Evolutionary conservation across 805 yeast genomes (phyloP), one percentile per base, ranked within the genome.

Genomic region (Cyberlindnera maclurae): DNA sequence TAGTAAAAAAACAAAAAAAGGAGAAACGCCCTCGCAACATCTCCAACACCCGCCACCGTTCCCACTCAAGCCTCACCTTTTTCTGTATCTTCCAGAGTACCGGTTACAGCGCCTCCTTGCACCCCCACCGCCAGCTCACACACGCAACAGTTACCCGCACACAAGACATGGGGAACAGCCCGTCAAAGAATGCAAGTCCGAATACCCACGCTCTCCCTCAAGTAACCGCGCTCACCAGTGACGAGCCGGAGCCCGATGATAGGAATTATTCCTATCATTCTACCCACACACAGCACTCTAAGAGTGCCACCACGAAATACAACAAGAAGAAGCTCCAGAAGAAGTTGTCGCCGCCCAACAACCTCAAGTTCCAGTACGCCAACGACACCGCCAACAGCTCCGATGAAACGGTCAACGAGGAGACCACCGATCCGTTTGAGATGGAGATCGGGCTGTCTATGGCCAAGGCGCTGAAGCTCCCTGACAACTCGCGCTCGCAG

Each of bases 141-240:
- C 27, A 15, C 20, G 11, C 22, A 26, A 8, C 15, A 37, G 24
- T n/a, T n/a, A n/a, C n/a, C 36, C 34, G 29, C 39, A 37, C 27
- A 37, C 43, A 40, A 36, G 41, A 45, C 54, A 75, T 75, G 81
- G 81, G 82, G 64, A 75, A 74, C 64, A 75, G 75, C 79, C 81
- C 81, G 68, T 75, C 81, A 31, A 62, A 46, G 36, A 52, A 52
- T 52, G 62, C 60, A 52, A 57, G 59, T 51, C 63, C 66, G 61
- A 59, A 54, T 58, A 52, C 65, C 58, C 57, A 52, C 44, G 41
- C 50, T 15, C 41, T 47, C 44, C 43, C 33, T 28, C 49, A 55
- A 54, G 62, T 64, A 43, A 49, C 42, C 29, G 58, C 58, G 31
- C 59, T 56, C 40, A 51, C 58, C 29, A 36, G 38, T 38, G 59